A percentile compares a stretch with the other conserved stretches of the same genome.
These are phyloP conservation scores for Sarocladium oryzae DNA, from an alignment of 2,329 filamentous ascomycete genomes.

Conservation along the genomic window DNA sequence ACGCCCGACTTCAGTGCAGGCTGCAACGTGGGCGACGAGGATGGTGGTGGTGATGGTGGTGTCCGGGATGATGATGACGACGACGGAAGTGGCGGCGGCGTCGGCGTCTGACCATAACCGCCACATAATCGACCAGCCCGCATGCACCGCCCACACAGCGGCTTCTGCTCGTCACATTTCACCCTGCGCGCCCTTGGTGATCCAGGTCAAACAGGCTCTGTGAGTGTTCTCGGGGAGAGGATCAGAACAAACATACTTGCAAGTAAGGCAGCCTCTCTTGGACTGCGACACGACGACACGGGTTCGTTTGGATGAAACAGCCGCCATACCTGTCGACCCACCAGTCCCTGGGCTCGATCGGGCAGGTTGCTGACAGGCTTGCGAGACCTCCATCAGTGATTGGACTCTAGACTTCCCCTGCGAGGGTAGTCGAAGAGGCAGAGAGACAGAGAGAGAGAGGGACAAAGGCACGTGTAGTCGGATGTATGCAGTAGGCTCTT, in stretches of 20 bases:
- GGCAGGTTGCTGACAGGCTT: not conserved
- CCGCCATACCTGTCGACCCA: not conserved
- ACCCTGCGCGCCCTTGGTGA: slow-evolving; percentile 3
- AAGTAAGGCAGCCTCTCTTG: slow-evolving; percentile 3
- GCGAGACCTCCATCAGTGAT: not conserved
- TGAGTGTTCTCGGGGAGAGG: not conserved
- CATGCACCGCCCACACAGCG: slow-evolving; percentile 7
- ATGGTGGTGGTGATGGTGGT: not conserved
- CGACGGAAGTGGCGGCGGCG: not conserved
- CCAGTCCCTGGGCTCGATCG: not conserved
- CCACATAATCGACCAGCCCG: slow-evolving; percentile 6
- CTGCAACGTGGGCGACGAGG: not conserved
- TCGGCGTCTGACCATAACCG: not conserved
- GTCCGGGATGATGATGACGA: no score
- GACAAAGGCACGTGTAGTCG: not conserved
- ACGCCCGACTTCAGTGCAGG: slow-evolving; percentile 7
- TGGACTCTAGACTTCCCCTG: not conserved
- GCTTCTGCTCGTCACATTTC: slow-evolving; percentile 10
- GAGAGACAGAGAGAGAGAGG: no score
- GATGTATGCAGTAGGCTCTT: no score
- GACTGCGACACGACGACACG: slow-evolving; percentile 10
- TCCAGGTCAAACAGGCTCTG: not conserved
- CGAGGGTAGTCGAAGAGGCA: not conserved
- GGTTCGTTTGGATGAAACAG: not conserved
- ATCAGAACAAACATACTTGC: slow-evolving; percentile 1